phyloP scores from a whole-genome alignment of 2,329 filamentous ascomycete species.

The Fusarium veterinarium region DNA sequence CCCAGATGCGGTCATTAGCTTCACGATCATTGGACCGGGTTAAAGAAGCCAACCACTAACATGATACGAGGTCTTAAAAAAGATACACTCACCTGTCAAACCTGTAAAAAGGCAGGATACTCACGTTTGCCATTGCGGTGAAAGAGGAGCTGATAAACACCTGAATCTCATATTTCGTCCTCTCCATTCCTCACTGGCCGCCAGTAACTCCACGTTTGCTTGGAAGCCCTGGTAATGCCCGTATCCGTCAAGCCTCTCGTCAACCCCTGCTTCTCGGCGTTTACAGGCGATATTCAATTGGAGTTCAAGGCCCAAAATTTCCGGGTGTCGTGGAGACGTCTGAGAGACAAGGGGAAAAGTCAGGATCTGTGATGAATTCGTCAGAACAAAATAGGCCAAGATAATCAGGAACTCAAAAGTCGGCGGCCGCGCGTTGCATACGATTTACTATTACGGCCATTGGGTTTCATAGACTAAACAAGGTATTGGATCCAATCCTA shows the following conservation, averaged over 20 bases:
- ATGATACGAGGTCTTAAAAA: constrained; percentile 29
- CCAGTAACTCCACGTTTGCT: constrained; percentile 12
- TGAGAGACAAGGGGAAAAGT: constrained; percentile 2
- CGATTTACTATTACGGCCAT: constrained; percentile 7
- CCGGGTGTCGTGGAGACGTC: constrained; percentile 14
- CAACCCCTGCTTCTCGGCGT: constrained; percentile 34
- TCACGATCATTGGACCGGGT: constrained; percentile 25
- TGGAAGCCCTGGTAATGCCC: neutral
- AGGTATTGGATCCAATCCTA: neutral
- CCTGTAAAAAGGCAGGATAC: neutral
- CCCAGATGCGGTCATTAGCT: constrained; percentile 29
- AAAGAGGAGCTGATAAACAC: constrained; percentile 5
- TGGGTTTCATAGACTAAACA: neutral
- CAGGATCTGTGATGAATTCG: constrained; percentile 18
- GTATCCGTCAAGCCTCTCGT: constrained; percentile 25
- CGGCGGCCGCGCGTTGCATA: constrained; percentile 28
- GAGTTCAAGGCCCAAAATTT: constrained; percentile 3
- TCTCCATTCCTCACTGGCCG: constrained; percentile 22
- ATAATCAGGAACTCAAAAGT: constrained; percentile 19
- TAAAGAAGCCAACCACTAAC: constrained; percentile 10
- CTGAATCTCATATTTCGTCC: neutral
- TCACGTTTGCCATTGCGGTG: constrained; percentile 6
- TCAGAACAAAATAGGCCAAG: constrained; percentile 20
- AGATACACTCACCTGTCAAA: neutral
- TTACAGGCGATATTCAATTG: constrained; percentile 30